Percentiles rank a stretch among this genome's conserved stretches.
These are phyloP conservation scores for Talinum fruticosum DNA, from an alignment of 148 eudicot genomes.

Conservation along the genomic window DNA sequence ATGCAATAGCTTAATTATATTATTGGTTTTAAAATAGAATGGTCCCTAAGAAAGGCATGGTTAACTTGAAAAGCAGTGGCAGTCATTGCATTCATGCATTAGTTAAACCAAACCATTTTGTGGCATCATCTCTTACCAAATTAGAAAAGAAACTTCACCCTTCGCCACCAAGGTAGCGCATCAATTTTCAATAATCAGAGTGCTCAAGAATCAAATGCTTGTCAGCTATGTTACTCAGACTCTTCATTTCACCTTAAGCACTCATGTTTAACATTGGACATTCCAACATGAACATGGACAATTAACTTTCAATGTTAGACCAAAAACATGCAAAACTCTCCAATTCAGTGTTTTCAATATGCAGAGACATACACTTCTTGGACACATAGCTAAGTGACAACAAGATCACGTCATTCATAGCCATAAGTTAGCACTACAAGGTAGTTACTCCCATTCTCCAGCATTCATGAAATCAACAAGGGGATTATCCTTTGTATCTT, in stretches of 20 bases:
- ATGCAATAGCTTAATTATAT: not conserved
- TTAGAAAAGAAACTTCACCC: not conserved
- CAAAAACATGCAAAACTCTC: not conserved
- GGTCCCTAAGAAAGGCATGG: not conserved
- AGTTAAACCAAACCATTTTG: not conserved
- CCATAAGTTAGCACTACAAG: too few species aligned
- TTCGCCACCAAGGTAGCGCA: not conserved
- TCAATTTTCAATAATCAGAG: not conserved
- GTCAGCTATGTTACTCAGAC: not conserved
- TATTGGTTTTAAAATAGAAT: not conserved
- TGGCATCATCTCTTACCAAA: not conserved
- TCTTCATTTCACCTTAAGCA: too few species aligned
- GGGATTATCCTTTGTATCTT: too few species aligned
- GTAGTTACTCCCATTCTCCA: too few species aligned
- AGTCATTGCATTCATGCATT: not conserved
- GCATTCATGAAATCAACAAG: too few species aligned
- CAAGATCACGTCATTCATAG: too few species aligned
- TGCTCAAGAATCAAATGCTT: conserved; percentile 7
- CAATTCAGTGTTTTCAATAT: not conserved
- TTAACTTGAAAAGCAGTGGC: not conserved
- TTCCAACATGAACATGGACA: not conserved
- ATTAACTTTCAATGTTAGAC: not conserved
- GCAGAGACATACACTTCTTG: too few species aligned
- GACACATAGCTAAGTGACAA: too few species aligned
- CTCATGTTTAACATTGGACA: too few species aligned